phyloP scores from a whole-genome alignment of 179 eudicot species.

The Beta lomatogona region DNA sequence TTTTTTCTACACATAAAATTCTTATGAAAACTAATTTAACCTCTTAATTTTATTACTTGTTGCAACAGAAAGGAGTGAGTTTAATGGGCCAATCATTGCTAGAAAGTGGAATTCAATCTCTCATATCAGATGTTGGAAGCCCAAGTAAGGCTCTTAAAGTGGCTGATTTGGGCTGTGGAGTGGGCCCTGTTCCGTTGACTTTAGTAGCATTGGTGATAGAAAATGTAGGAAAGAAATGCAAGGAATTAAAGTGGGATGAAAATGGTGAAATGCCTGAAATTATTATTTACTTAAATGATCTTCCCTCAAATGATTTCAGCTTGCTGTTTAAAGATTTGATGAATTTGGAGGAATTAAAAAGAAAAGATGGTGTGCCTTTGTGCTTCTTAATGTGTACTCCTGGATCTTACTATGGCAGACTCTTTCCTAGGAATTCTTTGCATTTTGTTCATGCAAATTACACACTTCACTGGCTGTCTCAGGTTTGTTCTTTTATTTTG shows the following conservation, averaged over 20 bases:
- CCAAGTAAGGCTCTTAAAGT: conserved; percentile 16
- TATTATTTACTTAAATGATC: conserved; percentile 33
- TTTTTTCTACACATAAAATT: too few relatives aligned
- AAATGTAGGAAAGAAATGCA: not conserved
- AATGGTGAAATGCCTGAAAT: conserved; percentile 21
- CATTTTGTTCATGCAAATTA: conserved; percentile 42
- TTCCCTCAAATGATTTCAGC: conserved; percentile 37
- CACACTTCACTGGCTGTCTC: conserved; percentile 39
- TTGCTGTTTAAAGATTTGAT: conserved; percentile 24
- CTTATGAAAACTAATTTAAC: too few relatives aligned
- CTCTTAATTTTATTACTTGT: not conserved
- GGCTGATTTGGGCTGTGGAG: conserved; percentile 41
- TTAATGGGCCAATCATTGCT: conserved; percentile 20
- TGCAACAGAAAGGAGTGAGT: conserved; percentile 7
- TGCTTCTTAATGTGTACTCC: conserved; percentile 31
- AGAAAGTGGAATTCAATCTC: conserved; percentile 24
- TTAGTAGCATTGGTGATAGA: conserved; percentile 15
- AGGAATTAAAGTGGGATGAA: conserved; percentile 22
- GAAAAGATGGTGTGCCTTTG: not conserved
- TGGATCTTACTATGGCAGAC: conserved; percentile 32
- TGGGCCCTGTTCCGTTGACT: conserved; percentile 27
- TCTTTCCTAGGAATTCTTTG: conserved; percentile 32
- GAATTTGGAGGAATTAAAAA: not conserved
- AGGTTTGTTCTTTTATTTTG: conserved; percentile 17
- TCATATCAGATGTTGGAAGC: not conserved